These are phyloP conservation scores for Stropharia rugosoannulata DNA, from an alignment of 768 basidiomycete species.

Conservation along the genomic window DNA sequence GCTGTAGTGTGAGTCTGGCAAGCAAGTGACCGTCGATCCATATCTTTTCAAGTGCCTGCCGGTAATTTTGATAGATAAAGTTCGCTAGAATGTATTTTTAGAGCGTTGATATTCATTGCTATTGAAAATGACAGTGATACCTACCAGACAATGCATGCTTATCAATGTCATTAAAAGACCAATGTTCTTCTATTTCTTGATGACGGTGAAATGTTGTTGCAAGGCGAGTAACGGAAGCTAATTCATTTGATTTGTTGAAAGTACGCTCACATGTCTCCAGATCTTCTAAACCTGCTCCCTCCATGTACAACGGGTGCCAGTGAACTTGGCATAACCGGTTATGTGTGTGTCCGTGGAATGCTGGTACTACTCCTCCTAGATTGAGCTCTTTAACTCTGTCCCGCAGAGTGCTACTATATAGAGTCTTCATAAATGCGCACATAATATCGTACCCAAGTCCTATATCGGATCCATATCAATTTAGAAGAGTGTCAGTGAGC, in stretches of 20 bases:
- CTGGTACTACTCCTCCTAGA: conserved; percentile 11
- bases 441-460: conserved; percentile 26
- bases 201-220: conserved; percentile 2
- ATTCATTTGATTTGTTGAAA: conserved; percentile 25
- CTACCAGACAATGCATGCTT: conserved; percentile 8
- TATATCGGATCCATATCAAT: conserved; percentile 12
- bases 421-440: conserved; percentile 25
- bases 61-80: conserved; percentile 9
- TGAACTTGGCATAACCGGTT: conserved; percentile 23
- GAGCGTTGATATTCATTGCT: neutral
- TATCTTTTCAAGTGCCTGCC: conserved; percentile 4
- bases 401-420: conserved; percentile 17
- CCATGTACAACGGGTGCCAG: conserved; percentile 19
- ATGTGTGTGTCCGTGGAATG: conserved; percentile 27
- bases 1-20: neutral
- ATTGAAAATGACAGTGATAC: neutral
- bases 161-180: conserved; percentile 4
- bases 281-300: conserved; percentile 29
- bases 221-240: conserved; percentile 15
- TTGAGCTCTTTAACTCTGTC: neutral
- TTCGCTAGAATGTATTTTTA: neutral
- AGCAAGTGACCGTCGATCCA: neutral
- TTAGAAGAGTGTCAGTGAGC: conserved; percentile 11
- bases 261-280: conserved; percentile 27
- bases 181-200: conserved; percentile 11